Evolutionary conservation across 208 protist species (phyloP), one percentile per base, ranked within the genome.

Genomic region (Naegleria fowleri): DNA sequence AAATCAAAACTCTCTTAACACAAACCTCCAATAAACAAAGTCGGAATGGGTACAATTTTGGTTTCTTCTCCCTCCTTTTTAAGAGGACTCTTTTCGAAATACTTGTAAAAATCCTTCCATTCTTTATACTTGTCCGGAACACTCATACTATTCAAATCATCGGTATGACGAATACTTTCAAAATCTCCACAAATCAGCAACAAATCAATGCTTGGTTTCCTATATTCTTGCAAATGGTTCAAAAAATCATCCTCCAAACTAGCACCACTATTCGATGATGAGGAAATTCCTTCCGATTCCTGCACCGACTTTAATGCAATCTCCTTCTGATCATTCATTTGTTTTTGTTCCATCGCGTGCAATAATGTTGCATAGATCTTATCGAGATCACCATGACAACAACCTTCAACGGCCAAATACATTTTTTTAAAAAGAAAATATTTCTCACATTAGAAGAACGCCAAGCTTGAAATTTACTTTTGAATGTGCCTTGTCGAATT

Each of bases 131-230:
- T 99, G 16, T 95, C 92, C 0, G 98, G 98, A 29, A 98, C 97
- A 7, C 97, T 97, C 95, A 99, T 97, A 76, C 94, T 96, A 19
- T 93, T 90, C 76, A 99, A 92, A 92, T 99, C 98, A 9, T 92
- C n/a, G 52, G 92, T 76, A 90, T 98, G 97, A 7, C 99, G 95
- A 5, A 99, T 92, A 13, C 97, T 90, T 94, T 99, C 97, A 93
- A 99, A 99, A 92, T 99, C 99, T 16, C 99, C 99, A 92, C 98
- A 99, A 92, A 96, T 97, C n/a, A 99, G 93, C 25, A 99, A 93
- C 48, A 99, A 94, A 91, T 99, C 98, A 88, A 99, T 97, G 29
- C 94, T 97, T 75, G 95, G 92, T 40, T 94, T 94, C 0, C 97
- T 95, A 22, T 92, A 39, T 41, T 91, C 67, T 92, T 99, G 19